A percentile compares a stretch with the other conserved stretches of the same genome.
phyloP scores from a whole-genome alignment of 1,284 basidiomycete genomes.

The Rugosomyces carneus region DNA sequence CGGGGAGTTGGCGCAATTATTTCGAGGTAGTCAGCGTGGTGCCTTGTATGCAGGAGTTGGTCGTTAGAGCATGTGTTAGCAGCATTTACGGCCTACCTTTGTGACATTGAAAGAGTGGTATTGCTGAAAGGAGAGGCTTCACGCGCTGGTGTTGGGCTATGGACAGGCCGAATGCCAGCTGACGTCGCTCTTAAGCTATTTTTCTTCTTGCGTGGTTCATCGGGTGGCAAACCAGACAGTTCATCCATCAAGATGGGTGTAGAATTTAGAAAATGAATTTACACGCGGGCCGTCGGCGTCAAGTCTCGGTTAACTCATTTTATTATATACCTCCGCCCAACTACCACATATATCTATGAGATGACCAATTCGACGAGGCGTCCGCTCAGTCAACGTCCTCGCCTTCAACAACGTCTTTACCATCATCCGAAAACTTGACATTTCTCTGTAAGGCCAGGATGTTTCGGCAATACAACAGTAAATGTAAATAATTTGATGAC shows the following conservation, averaged over 20 bases:
- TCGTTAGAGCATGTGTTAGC: neutral
- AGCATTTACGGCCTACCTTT: neutral
- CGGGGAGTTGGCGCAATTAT: slow-evolving; percentile 55
- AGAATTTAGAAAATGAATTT: neutral
- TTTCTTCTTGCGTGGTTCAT: slow-evolving; percentile 21
- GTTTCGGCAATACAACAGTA: slow-evolving; percentile 1
- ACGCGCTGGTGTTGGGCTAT: slow-evolving; percentile 21
- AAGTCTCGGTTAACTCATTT: neutral
- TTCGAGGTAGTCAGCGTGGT: slow-evolving; percentile 29
- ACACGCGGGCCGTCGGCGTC: neutral
- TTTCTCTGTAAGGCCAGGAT: slow-evolving; percentile 49
- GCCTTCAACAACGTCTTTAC: slow-evolving; percentile 69
- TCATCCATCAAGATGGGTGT: slow-evolving; percentile 23
- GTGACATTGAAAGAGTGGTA: slow-evolving; percentile 1
- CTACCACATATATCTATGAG: neutral
- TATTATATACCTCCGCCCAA: neutral
- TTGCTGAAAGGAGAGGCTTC: slow-evolving; percentile 18
- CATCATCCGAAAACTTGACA: slow-evolving; percentile 75
- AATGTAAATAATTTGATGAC: slow-evolving; percentile 17
- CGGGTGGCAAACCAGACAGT: slow-evolving; percentile 31
- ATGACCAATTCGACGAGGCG: slow-evolving; percentile 2
- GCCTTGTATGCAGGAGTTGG: slow-evolving; percentile 5
- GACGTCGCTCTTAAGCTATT: slow-evolving; percentile 25
- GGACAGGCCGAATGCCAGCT: slow-evolving; percentile 20
- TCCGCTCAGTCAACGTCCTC: slow-evolving; percentile 34